These are phyloP conservation scores for Vitis rotundifolia DNA, from an alignment of 164 flowering plant genomes.

Conservation along the genomic window DNA sequence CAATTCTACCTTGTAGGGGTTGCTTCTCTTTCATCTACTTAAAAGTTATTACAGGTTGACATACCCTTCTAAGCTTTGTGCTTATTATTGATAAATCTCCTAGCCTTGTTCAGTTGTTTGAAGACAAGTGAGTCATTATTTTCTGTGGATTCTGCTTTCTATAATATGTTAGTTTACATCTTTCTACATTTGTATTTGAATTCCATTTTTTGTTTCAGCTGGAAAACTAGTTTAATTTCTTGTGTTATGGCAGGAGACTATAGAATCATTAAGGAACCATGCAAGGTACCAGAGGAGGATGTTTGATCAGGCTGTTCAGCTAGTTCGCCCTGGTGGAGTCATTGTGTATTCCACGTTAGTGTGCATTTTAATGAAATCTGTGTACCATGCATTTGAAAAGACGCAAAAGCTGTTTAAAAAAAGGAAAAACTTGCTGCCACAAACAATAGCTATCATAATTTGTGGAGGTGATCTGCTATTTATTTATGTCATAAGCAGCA, in stretches of 20 bases:
- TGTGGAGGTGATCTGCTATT: no score
- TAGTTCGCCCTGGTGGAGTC: constrained; percentile 93
- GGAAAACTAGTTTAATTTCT: neutral
- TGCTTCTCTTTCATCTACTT: neutral
- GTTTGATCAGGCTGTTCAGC: constrained; percentile 97
- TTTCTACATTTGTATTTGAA: neutral
- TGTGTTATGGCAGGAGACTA: constrained; percentile 58
- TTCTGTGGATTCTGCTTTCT: neutral
- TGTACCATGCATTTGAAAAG: neutral
- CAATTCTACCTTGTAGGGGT: no score
- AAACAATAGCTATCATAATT: no score
- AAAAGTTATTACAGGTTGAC: neutral
- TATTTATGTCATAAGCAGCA: no score
- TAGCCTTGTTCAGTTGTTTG: neutral
- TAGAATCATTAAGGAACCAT: constrained; percentile 73
- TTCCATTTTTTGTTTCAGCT: neutral
- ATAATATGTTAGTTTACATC: neutral
- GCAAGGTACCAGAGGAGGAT: constrained; percentile 82
- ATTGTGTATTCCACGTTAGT: constrained; percentile 93
- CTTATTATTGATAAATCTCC: neutral
- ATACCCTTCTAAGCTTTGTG: neutral
- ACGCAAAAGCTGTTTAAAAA: neutral
- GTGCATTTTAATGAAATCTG: neutral
- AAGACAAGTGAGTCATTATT: neutral
- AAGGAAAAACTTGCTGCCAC: no score